Conservation (phyloP, 176 grass and related monocot genomes). For the Zizania latifolia region DNA sequence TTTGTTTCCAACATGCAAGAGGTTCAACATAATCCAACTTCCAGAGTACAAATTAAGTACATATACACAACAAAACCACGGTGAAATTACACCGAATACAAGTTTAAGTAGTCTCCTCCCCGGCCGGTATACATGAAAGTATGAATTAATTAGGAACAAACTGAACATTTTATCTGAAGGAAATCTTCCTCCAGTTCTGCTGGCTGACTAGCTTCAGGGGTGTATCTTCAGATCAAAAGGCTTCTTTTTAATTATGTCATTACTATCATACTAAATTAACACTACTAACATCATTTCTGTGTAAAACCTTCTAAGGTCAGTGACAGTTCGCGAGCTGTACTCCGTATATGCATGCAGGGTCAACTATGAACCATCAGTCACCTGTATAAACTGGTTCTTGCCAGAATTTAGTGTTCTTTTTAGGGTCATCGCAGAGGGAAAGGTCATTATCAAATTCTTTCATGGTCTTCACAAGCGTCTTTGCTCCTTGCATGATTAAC, state of each 20-base stretch:
- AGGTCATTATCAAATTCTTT: conserved; percentile 84
- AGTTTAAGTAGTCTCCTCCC: neutral
- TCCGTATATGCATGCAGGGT: neutral
- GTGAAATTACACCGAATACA: neutral
- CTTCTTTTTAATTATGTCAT: neutral
- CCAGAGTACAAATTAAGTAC: neutral
- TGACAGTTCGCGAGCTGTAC: neutral
- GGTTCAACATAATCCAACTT: neutral
- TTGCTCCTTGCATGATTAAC: conserved; percentile 78
- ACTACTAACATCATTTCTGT: conserved; percentile 1
- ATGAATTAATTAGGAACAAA: neutral
- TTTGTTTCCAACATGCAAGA: neutral
- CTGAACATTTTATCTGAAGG: neutral
- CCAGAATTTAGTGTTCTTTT: conserved; percentile 83
- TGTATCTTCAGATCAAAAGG: conserved; percentile 15
- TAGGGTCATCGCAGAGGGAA: conserved; percentile 70
- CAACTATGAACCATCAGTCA: conserved; percentile 17
- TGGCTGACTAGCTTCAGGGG: neutral
- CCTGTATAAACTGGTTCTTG: conserved; percentile 79
- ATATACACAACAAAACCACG: neutral
- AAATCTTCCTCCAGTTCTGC: neutral
- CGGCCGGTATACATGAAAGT: neutral
- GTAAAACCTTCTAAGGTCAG: conserved; percentile 3
- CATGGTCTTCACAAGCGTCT: conserved; percentile 81
- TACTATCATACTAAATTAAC: neutral